Percentiles rank a stretch among this genome's conserved stretches.
Evolutionary conservation across 164 flowering plant species (phyloP).

Genomic region (Kingdonia uniflora): DNA sequence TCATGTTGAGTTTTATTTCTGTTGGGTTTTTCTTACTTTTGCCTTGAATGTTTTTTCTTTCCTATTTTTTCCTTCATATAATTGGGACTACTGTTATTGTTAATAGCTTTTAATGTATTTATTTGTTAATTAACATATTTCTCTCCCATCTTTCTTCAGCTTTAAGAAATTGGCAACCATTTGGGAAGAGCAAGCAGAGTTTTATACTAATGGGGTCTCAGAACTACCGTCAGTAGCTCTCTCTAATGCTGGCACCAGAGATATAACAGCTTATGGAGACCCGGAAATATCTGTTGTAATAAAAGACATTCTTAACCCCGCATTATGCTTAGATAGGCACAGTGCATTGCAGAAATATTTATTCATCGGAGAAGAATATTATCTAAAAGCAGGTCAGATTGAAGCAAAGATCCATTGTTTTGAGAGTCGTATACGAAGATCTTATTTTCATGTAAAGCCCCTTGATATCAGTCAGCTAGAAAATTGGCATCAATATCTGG

Average conservation of each 20-base stretch:
- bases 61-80: no score
- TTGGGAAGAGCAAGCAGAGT: conserved; percentile 41
- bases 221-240: conserved; percentile 18
- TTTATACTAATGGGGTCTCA: conserved; percentile 9
- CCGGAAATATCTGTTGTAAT: conserved; percentile 36
- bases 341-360: conserved; percentile 46
- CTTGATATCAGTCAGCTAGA: conserved; percentile 57
- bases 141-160: conserved; percentile 25
- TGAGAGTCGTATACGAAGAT: conserved; percentile 56
- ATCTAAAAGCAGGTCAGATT: conserved; percentile 40
- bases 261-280: conserved; percentile 14
- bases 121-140: not conserved
- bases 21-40: no score
- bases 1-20: no score
- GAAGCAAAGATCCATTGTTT: conserved; percentile 40
- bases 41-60: no score
- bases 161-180: conserved; percentile 49
- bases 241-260: conserved; percentile 13
- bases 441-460: conserved; percentile 68
- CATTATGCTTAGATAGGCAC: conserved; percentile 19
- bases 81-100: no score
- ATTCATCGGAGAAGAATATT: conserved; percentile 43
- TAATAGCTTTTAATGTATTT: not conserved
- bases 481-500: conserved; percentile 88
- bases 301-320: conserved; percentile 38